Percentiles rank a stretch among this genome's conserved stretches.
These are phyloP conservation scores for Stephanodiscus minutulus DNA, from an alignment of 108 stramenopile species.

Conservation along the genomic window DNA sequence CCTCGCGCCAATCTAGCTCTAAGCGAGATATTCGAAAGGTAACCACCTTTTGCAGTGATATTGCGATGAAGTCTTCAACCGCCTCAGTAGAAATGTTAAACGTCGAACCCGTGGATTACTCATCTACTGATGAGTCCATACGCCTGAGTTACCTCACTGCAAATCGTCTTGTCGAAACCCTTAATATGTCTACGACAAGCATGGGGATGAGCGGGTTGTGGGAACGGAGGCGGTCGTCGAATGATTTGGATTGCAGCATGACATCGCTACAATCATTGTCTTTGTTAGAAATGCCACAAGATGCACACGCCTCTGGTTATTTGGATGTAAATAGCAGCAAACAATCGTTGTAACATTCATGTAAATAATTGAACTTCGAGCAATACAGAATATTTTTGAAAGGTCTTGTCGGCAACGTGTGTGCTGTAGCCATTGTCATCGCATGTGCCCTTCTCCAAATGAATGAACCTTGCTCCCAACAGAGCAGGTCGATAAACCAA, in stretches of 20 bases:
- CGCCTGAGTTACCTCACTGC: slow-evolving; percentile 22
- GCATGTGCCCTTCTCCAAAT: slow-evolving; percentile 41
- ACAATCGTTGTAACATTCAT: background rate
- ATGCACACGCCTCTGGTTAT: background rate
- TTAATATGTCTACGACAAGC: slow-evolving; percentile 15
- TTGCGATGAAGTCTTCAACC: background rate
- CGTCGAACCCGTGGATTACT: background rate
- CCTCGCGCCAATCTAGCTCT: background rate
- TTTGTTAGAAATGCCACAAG: slow-evolving; percentile 21
- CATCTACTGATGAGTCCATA: slow-evolving; percentile 15
- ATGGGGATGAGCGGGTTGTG: background rate
- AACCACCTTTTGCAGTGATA: background rate
- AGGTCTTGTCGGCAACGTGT: slow-evolving; percentile 57
- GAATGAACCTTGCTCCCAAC: slow-evolving; percentile 32
- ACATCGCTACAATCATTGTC: slow-evolving; percentile 24
- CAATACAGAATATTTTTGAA: slow-evolving; percentile 51
- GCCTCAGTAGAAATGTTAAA: background rate
- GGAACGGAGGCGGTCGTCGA: background rate
- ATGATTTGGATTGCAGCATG: slow-evolving; percentile 4
- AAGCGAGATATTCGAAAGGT: background rate
- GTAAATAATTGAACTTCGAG: slow-evolving; percentile 44
- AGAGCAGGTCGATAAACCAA: slow-evolving; percentile 34
- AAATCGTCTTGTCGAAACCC: slow-evolving; percentile 17
- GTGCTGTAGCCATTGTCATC: slow-evolving; percentile 48
- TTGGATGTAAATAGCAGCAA: background rate